Conservation (phyloP, 768 basidiomycete genomes). For the Tylopilus sp. region DNA sequence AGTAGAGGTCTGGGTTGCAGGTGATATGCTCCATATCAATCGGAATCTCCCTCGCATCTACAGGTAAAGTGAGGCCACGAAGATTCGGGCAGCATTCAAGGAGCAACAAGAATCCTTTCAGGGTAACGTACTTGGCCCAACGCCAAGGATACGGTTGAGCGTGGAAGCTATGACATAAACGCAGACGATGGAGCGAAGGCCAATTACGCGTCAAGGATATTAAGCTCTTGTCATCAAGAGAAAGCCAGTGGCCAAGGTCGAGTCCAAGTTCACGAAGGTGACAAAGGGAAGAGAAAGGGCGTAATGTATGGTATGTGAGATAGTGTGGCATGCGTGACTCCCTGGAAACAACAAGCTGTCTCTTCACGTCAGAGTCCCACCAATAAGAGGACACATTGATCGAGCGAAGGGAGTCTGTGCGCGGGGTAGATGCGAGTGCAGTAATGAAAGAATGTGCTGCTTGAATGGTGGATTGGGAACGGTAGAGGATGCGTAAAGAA, state of each 20-base stretch:
- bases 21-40: neutral
- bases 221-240: neutral
- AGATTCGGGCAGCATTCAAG: neutral
- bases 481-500: neutral
- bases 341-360: neutral
- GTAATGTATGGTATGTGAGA: neutral
- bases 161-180: neutral
- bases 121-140: neutral
- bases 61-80: neutral
- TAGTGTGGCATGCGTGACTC: neutral
- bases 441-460: neutral
- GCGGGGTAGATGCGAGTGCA: neutral
- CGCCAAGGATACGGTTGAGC: neutral
- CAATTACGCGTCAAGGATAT: neutral
- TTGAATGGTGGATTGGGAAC: neutral
- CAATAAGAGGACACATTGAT: neutral
- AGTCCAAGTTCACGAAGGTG: neutral
- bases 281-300: neutral
- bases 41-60: neutral
- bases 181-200: neutral
- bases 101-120: neutral
- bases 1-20: neutral
- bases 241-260: neutral
- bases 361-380: no score
- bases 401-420: neutral